Base-by-base conservation (phyloP, 345 rosid genomes). In the Aquilaria yunnanensis region DNA sequence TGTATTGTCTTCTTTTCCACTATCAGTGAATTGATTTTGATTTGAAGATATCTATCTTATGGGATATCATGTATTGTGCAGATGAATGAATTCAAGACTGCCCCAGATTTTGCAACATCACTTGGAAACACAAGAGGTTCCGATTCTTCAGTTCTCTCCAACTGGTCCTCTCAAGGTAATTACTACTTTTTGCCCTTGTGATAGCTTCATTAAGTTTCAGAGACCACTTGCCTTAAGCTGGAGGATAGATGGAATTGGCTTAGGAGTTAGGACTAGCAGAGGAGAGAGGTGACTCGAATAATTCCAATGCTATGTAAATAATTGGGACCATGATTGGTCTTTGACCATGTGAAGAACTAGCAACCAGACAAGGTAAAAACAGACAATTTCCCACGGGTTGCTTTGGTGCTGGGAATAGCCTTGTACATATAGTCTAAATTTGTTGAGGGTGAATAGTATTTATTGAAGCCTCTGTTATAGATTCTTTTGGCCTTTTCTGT, bases 81-180 rank as follows among this genome's bases (percentile, higher is more conserved):
- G 98, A 90, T 93, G 96, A 80, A 63, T 80, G 96, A 83, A 33
- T 90, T 85, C 74, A 82, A 86, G 75, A 59, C 77, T 6, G 83
- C 80, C 13, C 85, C 94, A 64, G 94, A 88, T 47, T 80, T 83
- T 66, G 74, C 94, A 67, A 72, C 94, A 29, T 70, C 95, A 7
- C 69, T 79, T 10, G 83, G 80, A 45, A 79, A 81, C 61, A 72
- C 85, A 58, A 72, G 82, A 66, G 86, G 83, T 57, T 69, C 90
- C 29, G 80, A 68, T 75, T 80, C 89, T 48, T 59, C 76, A 16
- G 32, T 72, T 59, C 70, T 75, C 63, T 80, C 89, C 49, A 73
- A 95, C 30, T 87, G 93, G 83, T 80, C 92, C 66, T 83, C 97
- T 29, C 85, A 77, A 74, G 97, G 96, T 80, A 78, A 11, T 10